Percentiles rank a stretch among this genome's conserved stretches.
These are phyloP conservation scores for Raffaelea ambrosiae DNA, from an alignment of 2,329 filamentous ascomycete genomes.

Conservation along the genomic window DNA sequence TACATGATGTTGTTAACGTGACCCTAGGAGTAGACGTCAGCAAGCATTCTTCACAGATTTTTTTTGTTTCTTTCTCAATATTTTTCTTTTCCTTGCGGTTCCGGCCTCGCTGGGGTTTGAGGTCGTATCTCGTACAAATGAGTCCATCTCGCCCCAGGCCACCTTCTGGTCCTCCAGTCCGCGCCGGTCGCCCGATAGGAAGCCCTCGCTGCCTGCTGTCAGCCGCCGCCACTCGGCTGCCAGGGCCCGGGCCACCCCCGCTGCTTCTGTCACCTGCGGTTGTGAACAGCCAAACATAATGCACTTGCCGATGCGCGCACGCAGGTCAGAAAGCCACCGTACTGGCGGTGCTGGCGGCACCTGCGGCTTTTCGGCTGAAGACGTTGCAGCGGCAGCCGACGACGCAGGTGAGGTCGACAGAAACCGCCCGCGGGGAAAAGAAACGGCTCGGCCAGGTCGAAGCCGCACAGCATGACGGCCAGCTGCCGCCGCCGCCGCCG, in stretches of 20 bases:
- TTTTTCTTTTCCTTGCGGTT: no score
- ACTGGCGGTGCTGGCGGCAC: slow-evolving; percentile 13
- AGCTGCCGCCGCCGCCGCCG: no score
- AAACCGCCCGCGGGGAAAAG: neutral
- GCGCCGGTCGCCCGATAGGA: slow-evolving; percentile 53
- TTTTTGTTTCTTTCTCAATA: neutral
- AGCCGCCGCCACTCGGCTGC: slow-evolving; percentile 62
- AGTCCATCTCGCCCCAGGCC: slow-evolving; percentile 80
- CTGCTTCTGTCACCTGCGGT: slow-evolving; percentile 49
- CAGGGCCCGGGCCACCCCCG: slow-evolving; percentile 49
- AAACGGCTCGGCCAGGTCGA: no score
- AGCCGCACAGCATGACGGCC: no score
- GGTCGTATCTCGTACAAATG: slow-evolving; percentile 27
- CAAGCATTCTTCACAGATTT: no score
- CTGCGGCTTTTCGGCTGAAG: neutral
- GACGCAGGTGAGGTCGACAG: neutral
- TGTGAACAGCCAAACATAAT: slow-evolving; percentile 62
- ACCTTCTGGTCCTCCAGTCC: slow-evolving; percentile 60
- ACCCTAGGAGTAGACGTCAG: no score
- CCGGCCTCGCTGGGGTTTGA: no score
- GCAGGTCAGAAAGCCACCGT: slow-evolving; percentile 63
- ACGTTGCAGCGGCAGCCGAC: neutral
- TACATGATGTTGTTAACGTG: slow-evolving; percentile 88
- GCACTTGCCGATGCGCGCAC: slow-evolving; percentile 61
- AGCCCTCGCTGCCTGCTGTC: slow-evolving; percentile 67